Evolutionary conservation across 768 basidiomycete genomes (phyloP), one percentile per base, ranked within the genome.

Genomic region (Russula griseocarnosa): DNA sequence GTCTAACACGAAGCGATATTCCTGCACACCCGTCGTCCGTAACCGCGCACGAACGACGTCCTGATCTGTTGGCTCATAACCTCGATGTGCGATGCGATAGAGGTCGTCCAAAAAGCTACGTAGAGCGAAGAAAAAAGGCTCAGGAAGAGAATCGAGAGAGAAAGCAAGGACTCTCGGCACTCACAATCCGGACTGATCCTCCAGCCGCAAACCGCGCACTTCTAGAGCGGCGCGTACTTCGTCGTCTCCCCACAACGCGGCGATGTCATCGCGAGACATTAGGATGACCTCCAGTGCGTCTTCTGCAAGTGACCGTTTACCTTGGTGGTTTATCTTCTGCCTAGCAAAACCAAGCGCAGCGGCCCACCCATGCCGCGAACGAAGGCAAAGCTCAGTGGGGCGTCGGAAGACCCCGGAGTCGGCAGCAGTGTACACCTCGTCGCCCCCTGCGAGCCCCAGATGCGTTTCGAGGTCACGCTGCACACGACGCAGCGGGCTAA

Each of bases 1-100:
- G 58, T 86, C 85, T 68, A 90, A 81, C 40, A 78, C 74, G 67
- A 90, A 85, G 46, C 78, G 77, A 69, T 91, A 85, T 71, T 92
- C 89, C 72, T 90, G 87, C 10, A 92, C 83, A 42, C 89, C 89
- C 22, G 90, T 77, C 1, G 91, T 93, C 55, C 88, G 81, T 52
- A 93, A 75, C 26, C 91, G 83, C 30, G 91, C 91, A 11, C 88
- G 83, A 60, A 93, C 81, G 22, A 93, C 83, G 68, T 93, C 91
- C 58, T 87, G 81, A 66, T 89, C 89, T 3, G 80, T 84, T 1
- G 89, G 88, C 66, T 86, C 55, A n/a, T 66, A 66, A 22, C 24
- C 55, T 20, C 59, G 49, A 32, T 64, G 36, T 11, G 63, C 63
- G 20, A 61, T 61, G 51, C 60, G 51, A 50, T 58, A 52, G 14